These are phyloP conservation scores for Taiwanofungus camphoratus DNA, from an alignment of 1,284 basidiomycete species.

Conservation along the genomic window DNA sequence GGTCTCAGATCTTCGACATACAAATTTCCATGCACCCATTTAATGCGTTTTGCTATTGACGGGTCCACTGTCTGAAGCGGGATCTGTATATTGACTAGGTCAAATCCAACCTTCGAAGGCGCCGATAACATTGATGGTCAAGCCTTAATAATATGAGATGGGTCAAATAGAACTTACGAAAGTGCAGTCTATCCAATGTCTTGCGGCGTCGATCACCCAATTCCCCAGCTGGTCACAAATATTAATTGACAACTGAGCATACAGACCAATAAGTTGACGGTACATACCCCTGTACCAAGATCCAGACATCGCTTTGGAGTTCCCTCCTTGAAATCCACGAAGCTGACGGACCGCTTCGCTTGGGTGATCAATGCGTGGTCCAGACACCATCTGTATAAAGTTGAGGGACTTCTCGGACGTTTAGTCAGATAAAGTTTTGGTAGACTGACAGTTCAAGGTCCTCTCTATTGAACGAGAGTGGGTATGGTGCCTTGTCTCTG, in stretches of 20 bases:
- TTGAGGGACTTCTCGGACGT: not conserved
- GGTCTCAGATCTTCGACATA: slow-evolving; percentile 31
- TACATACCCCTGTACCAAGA: slow-evolving; percentile 60
- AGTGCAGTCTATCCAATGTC: slow-evolving; percentile 58
- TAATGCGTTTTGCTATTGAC: slow-evolving; percentile 47
- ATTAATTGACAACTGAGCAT: not conserved
- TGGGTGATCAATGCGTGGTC: slow-evolving; percentile 49
- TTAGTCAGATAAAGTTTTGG: not conserved
- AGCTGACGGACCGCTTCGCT: slow-evolving; percentile 46
- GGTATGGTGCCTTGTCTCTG: slow-evolving; percentile 68
- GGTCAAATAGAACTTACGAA: slow-evolving; percentile 45
- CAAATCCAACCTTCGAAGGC: slow-evolving; percentile 75
- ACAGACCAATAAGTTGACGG: not conserved
- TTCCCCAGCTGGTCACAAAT: slow-evolving; percentile 46
- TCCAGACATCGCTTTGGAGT: slow-evolving; percentile 50
- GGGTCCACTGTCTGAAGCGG: slow-evolving; percentile 44
- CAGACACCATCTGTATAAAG: slow-evolving; percentile 44
- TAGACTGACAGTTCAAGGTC: slow-evolving; percentile 60
- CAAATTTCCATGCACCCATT: slow-evolving; percentile 75
- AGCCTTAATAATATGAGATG: no score
- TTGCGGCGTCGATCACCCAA: slow-evolving; percentile 70
- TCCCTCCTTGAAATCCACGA: slow-evolving; percentile 43
- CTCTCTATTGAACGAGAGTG: slow-evolving; percentile 58
- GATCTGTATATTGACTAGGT: slow-evolving; percentile 67
- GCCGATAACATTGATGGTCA: no score